Conservation (phyloP, 768 basidiomycete species). For the Guyanaporus albipodus region DNA sequence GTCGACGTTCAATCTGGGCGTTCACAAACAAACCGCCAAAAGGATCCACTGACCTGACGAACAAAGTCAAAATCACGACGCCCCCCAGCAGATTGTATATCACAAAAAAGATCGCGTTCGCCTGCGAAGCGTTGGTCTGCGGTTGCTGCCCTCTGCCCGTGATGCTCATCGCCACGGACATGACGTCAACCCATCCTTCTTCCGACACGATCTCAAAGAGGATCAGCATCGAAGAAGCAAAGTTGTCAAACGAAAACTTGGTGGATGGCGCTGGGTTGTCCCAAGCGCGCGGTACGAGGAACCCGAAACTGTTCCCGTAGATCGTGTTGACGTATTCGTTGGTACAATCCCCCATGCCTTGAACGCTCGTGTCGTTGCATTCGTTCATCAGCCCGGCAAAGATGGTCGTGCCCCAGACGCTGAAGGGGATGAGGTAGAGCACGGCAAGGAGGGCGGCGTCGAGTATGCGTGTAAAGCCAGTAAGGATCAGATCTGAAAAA, state of each 20-base stretch:
- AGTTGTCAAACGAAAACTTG: slow-evolving; percentile 85
- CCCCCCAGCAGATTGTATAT: slow-evolving; percentile 89
- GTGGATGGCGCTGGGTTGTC: slow-evolving; percentile 80
- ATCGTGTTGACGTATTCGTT: slow-evolving; percentile 69
- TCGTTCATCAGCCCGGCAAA: slow-evolving; percentile 81
- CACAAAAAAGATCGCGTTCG: slow-evolving; percentile 87
- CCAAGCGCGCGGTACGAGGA: slow-evolving; percentile 84
- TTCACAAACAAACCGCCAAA: background rate
- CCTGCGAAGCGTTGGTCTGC: slow-evolving; percentile 63
- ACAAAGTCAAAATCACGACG: slow-evolving; percentile 84
- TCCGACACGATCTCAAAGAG: slow-evolving; percentile 96
- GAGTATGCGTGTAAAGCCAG: slow-evolving; percentile 77
- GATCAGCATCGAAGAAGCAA: slow-evolving; percentile 78
- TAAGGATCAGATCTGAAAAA: slow-evolving; percentile 82
- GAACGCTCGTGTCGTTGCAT: slow-evolving; percentile 66
- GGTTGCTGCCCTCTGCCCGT: slow-evolving; percentile 69
- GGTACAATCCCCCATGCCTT: slow-evolving; percentile 63
- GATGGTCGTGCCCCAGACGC: slow-evolving; percentile 92
- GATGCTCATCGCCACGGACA: slow-evolving; percentile 75
- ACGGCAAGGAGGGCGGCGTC: slow-evolving; percentile 88
- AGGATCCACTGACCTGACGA: slow-evolving; percentile 62
- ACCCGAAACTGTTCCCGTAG: slow-evolving; percentile 59
- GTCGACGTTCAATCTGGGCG: slow-evolving; percentile 11
- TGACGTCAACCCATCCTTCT: slow-evolving; percentile 95
- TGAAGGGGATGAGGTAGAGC: slow-evolving; percentile 88